A percentile compares a stretch with the other conserved stretches of the same genome.
These are phyloP conservation scores for Euphorbia celastroides DNA, from an alignment of 441 rosid genomes.

Conservation along the genomic window DNA sequence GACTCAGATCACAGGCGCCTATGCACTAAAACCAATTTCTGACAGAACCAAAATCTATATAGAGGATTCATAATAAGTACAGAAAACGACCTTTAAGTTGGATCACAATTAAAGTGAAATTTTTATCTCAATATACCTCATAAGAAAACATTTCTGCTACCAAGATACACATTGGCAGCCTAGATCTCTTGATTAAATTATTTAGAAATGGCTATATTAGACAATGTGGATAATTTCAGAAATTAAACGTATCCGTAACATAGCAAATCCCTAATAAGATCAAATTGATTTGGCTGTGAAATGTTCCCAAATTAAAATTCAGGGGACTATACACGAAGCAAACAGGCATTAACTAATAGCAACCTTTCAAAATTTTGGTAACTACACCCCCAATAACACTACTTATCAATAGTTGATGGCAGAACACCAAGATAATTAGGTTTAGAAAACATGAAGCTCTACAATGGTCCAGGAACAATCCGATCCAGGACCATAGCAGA, in stretches of 20 bases:
- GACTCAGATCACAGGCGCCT: no score
- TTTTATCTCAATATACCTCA: background rate
- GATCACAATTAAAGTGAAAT: background rate
- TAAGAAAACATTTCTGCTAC: background rate
- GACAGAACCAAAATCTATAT: no score
- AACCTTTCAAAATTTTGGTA: background rate
- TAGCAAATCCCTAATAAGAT: background rate
- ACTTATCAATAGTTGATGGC: background rate
- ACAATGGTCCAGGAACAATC: no score
- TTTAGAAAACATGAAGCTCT: background rate
- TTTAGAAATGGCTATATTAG: background rate
- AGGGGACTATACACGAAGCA: background rate
- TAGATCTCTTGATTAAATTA: no score
- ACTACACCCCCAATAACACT: background rate
- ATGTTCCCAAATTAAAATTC: background rate
- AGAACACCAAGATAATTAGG: background rate
- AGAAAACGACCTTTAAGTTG: background rate
- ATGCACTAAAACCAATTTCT: no score
- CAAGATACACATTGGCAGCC: background rate
- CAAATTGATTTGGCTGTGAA: background rate
- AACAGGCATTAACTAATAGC: background rate
- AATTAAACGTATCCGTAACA: background rate
- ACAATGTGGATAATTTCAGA: background rate
- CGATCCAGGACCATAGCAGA: no score
- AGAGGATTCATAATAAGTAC: no score